Conservation (phyloP, 2,329 filamentous ascomycete species). For the Cercospora sesami region DNA sequence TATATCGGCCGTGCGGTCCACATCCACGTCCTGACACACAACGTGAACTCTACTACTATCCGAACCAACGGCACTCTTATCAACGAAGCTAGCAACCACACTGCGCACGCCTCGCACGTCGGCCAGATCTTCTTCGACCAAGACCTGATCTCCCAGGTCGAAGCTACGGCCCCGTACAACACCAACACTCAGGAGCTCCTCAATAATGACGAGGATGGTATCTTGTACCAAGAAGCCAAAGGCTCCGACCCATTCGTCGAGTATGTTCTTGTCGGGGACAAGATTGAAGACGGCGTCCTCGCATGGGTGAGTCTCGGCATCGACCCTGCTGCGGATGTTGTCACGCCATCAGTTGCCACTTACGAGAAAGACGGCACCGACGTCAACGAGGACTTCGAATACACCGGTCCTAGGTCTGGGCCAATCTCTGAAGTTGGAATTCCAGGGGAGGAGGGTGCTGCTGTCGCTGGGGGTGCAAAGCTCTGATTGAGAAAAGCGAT, state of each 20-base stretch:
- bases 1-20: slow-evolving; percentile 47
- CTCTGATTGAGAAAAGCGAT: neutral
- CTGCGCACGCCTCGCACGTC: slow-evolving; percentile 56
- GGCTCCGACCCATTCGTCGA: slow-evolving; percentile 60
- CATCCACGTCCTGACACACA: slow-evolving; percentile 45
- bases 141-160: slow-evolving; percentile 55
- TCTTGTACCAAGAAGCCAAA: slow-evolving; percentile 49
- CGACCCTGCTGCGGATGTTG: slow-evolving; percentile 39
- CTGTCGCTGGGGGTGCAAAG: neutral
- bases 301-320: slow-evolving; percentile 57
- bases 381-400: slow-evolving; percentile 24
- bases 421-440: neutral
- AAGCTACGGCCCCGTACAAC: slow-evolving; percentile 49
- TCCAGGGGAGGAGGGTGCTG: neutral
- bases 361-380: slow-evolving; percentile 27
- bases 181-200: slow-evolving; percentile 49
- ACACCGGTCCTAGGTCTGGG: neutral
- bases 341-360: slow-evolving; percentile 23
- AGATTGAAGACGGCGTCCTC: slow-evolving; percentile 53
- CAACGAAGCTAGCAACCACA: slow-evolving; percentile 38
- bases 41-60: slow-evolving; percentile 39
- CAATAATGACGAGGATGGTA: slow-evolving; percentile 53
- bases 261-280: slow-evolving; percentile 58
- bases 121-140: slow-evolving; percentile 68
- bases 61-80: slow-evolving; percentile 52